These are phyloP conservation scores for Nicotiana otophora DNA, from an alignment of 257 asterid species.

Conservation along the genomic window DNA sequence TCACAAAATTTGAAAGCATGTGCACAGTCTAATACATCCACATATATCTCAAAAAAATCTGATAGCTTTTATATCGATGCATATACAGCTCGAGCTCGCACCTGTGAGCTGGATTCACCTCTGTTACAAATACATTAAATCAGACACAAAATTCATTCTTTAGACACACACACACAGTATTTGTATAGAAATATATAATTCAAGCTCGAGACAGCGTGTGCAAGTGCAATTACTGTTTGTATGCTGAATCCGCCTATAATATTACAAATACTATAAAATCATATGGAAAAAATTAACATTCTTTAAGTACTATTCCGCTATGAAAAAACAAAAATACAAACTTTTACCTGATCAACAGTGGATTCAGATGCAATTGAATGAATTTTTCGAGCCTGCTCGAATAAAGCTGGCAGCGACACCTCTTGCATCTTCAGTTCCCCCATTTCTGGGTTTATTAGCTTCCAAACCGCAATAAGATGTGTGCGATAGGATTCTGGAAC, in stretches of 20 bases:
- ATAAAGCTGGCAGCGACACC: constrained; percentile 28
- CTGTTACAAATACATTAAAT: neutral
- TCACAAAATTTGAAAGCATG: neutral
- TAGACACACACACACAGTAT: neutral
- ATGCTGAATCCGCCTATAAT: neutral
- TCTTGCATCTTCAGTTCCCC: constrained; percentile 28
- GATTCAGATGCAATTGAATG: constrained; percentile 27
- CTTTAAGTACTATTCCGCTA: neutral
- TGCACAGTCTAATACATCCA: neutral
- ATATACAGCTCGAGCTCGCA: neutral
- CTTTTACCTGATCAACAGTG: constrained; percentile 29
- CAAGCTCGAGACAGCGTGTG: neutral
- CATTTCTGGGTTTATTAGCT: constrained; percentile 18
- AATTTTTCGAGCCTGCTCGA: constrained; percentile 30
- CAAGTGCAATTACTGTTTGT: neutral
- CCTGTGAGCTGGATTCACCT: neutral
- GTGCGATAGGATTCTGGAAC: no score
- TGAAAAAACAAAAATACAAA: neutral
- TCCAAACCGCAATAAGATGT: neutral
- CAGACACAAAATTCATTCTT: neutral
- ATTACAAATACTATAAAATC: neutral
- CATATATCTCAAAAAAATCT: neutral
- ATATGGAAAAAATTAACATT: neutral
- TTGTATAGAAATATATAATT: neutral
- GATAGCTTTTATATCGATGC: no score